Conservation (phyloP, 176 grass and related monocot species). For the Oryza glumipatula region DNA sequence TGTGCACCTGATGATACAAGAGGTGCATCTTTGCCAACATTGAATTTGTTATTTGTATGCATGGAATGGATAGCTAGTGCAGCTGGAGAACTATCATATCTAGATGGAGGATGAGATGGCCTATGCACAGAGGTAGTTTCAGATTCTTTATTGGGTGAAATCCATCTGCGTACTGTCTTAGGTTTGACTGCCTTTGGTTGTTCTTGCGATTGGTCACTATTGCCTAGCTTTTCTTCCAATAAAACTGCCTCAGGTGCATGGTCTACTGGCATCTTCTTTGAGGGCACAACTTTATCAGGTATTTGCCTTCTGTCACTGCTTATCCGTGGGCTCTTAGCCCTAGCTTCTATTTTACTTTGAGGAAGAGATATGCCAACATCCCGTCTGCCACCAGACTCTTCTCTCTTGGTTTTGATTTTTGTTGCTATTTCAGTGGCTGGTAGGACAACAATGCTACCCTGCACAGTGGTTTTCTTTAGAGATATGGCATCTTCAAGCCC, state of each 20-base stretch:
- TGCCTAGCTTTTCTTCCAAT: conserved; percentile 44
- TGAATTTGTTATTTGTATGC: conserved; percentile 43
- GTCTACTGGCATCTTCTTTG: conserved; percentile 58
- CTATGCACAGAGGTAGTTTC: conserved; percentile 60
- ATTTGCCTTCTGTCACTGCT: conserved; percentile 49
- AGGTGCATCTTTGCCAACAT: conserved; percentile 33
- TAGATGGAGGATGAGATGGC: conserved; percentile 82
- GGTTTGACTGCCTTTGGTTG: conserved; percentile 51
- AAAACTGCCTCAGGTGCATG: conserved; percentile 49
- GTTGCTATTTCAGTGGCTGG: conserved; percentile 46
- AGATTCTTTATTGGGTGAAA: conserved; percentile 80
- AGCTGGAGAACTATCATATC: conserved; percentile 79
- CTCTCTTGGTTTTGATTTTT: conserved; percentile 59
- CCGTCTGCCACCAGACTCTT: conserved; percentile 37
- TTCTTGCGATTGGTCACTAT: conserved; percentile 42
- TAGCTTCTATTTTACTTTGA: conserved; percentile 61
- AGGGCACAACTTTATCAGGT: conserved; percentile 57
- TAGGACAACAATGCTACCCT: conserved; percentile 58
- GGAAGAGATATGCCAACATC: conserved; percentile 46
- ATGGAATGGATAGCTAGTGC: conserved; percentile 69
- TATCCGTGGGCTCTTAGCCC: conserved; percentile 45
- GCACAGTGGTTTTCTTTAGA: conserved; percentile 45
- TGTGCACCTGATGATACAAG: conserved; percentile 35
- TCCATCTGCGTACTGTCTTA: conserved; percentile 69
- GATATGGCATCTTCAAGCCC: conserved; percentile 35